Evolutionary conservation across 441 rosid genomes (phyloP).

Genomic region (Rhodomyrtus psidioides): DNA sequence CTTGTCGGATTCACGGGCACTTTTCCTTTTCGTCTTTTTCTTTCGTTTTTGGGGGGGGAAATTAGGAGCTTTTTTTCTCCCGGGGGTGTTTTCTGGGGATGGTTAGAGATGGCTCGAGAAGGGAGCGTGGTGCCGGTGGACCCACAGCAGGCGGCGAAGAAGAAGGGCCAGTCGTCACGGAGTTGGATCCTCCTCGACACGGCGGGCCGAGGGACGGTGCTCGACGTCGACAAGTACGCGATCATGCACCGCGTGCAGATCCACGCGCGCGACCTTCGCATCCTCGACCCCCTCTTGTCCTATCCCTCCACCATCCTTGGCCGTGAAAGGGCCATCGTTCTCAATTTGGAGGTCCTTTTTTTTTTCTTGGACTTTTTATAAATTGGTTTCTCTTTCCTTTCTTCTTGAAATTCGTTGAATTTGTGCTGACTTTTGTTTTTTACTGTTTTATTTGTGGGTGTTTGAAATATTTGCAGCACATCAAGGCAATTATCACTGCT

Average conservation of each 20-base stretch:
- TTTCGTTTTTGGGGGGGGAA: not conserved
- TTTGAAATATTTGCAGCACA: slow-evolving; percentile 47
- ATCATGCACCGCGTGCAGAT: slow-evolving; percentile 96
- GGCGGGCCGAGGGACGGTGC: slow-evolving; percentile 41
- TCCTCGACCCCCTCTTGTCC: slow-evolving; percentile 86
- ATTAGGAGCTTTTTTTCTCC: not conserved
- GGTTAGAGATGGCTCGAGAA: slow-evolving; percentile 55
- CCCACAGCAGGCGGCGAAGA: slow-evolving; percentile 37
- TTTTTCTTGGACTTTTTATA: not conserved
- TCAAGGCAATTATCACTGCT: slow-evolving; percentile 91
- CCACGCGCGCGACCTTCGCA: slow-evolving; percentile 97
- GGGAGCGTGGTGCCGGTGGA: slow-evolving; percentile 67
- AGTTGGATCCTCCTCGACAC: slow-evolving; percentile 64
- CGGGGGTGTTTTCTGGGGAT: slow-evolving; percentile 4
- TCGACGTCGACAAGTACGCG: slow-evolving; percentile 71
- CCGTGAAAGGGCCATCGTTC: slow-evolving; percentile 86
- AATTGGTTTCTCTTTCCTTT: not conserved
- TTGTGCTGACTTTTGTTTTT: not conserved
- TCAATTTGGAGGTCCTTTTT: slow-evolving; percentile 74
- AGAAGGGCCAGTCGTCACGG: slow-evolving; percentile 51
- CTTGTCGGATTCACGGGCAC: not conserved
- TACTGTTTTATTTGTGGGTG: not conserved
- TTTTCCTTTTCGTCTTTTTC: not conserved
- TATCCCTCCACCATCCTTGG: slow-evolving; percentile 96
- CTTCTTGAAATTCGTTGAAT: not conserved